phyloP scores from a whole-genome alignment of 805 yeast species.

The Lachancea lanzarotensis region DNA sequence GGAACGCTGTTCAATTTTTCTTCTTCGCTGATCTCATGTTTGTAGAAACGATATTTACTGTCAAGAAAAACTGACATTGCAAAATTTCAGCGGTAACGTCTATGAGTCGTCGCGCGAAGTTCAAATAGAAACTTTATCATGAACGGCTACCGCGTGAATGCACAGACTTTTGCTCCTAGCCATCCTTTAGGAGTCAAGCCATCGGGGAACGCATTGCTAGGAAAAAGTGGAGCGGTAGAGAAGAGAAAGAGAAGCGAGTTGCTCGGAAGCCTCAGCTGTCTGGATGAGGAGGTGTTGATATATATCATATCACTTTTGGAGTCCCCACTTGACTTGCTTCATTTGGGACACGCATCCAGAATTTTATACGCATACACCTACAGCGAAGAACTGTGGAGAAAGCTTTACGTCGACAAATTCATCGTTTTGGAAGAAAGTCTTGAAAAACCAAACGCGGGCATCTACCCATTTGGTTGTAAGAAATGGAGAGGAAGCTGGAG shows the following conservation, averaged over 20 bases:
- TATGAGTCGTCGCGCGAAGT: background rate
- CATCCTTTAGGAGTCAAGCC: conserved; percentile 77
- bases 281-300: conserved; percentile 62
- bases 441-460: conserved; percentile 12
- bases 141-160: conserved; percentile 4
- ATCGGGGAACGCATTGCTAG: conserved; percentile 55
- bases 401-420: conserved; percentile 38
- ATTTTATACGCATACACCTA: conserved; percentile 63
- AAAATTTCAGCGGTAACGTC: too few species aligned
- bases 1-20: too few species aligned
- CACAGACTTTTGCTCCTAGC: conserved; percentile 6
- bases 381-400: conserved; percentile 80
- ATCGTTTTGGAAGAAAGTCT: conserved; percentile 14
- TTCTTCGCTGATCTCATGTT: too few species aligned
- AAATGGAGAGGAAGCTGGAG: conserved; percentile 83
- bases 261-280: conserved; percentile 46
- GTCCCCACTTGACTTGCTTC: conserved; percentile 42
- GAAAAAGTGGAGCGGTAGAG: conserved; percentile 13
- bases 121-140: background rate
- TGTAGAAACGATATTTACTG: too few species aligned
- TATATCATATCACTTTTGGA: conserved; percentile 45
- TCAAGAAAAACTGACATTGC: too few species aligned
- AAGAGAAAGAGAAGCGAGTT: conserved; percentile 26
- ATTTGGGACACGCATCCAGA: conserved; percentile 54
- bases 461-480: conserved; percentile 26